Conservation (phyloP, 106 monocot genomes). For the Vanilla planifolia region DNA sequence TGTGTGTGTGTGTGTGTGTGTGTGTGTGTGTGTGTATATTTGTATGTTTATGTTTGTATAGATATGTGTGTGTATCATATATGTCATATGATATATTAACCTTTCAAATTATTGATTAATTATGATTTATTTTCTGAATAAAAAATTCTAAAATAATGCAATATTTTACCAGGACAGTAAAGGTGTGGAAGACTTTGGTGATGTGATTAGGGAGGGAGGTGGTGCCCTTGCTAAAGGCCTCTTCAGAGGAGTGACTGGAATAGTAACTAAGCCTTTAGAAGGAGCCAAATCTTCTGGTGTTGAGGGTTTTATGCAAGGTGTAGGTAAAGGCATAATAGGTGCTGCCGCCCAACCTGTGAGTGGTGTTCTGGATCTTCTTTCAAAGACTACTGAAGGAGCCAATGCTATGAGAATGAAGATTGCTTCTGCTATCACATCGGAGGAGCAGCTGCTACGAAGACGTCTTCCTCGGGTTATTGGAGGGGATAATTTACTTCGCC, state of each 20-base stretch:
- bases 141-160: neutral
- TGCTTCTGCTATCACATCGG: constrained; percentile 88
- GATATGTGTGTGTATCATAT: too few species aligned
- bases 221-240: constrained; percentile 91
- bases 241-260: constrained; percentile 94
- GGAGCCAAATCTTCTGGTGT: constrained; percentile 97
- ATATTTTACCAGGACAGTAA: constrained; percentile 74
- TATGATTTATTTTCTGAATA: neutral
- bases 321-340: constrained; percentile 95
- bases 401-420: constrained; percentile 97
- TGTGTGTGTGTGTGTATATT: too few species aligned
- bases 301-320: constrained; percentile 95
- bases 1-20: too few species aligned
- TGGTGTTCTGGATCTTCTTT: constrained; percentile 93
- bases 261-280: constrained; percentile 91
- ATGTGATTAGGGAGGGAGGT: constrained; percentile 94
- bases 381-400: constrained; percentile 98
- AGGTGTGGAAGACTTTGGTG: constrained; percentile 88
- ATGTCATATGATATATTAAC: too few species aligned
- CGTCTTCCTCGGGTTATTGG: constrained; percentile 87
- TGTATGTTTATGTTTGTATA: too few species aligned
- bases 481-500: constrained; percentile 79
- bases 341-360: constrained; percentile 96
- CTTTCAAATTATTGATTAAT: too few species aligned
- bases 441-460: constrained; percentile 77